phyloP scores from a whole-genome alignment of 768 basidiomycete species.

The Trametes cubensis region DNA sequence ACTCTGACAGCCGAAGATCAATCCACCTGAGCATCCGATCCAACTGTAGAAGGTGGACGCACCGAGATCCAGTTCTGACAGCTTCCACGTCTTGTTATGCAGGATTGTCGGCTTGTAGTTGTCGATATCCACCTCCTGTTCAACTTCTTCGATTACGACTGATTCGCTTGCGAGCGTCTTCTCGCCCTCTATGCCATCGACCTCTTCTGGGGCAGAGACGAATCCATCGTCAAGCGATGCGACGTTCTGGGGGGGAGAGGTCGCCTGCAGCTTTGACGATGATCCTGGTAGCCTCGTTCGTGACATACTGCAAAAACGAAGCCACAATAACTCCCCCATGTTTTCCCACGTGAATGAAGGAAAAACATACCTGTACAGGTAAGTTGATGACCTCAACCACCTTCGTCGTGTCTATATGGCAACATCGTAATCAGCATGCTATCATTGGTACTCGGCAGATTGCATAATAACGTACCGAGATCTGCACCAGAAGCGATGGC shows the following conservation, averaged over 20 bases:
- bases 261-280: slow-evolving; percentile 67
- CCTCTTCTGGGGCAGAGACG: slow-evolving; percentile 2
- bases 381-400: slow-evolving; percentile 60
- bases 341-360: neutral
- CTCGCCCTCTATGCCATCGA: slow-evolving; percentile 18
- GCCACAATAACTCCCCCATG: neutral
- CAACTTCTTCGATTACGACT: neutral
- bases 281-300: slow-evolving; percentile 54
- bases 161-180: slow-evolving; percentile 6
- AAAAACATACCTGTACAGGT: slow-evolving; percentile 47
- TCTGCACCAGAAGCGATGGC: slow-evolving; percentile 38
- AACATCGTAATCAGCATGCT: slow-evolving; percentile 45
- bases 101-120: slow-evolving; percentile 29
- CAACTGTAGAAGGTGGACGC: slow-evolving; percentile 32
- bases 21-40: slow-evolving; percentile 44
- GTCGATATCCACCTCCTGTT: slow-evolving; percentile 24
- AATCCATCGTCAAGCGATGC: neutral
- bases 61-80: slow-evolving; percentile 36
- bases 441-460: slow-evolving; percentile 17
- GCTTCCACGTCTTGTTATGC: slow-evolving; percentile 23
- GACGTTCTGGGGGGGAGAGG: slow-evolving; percentile 29
- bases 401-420: slow-evolving; percentile 38
- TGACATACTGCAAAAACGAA: slow-evolving; percentile 44
- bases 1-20: slow-evolving; percentile 51
- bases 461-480: slow-evolving; percentile 35